These are phyloP conservation scores for Funneliformis geosporum DNA, from an alignment of 192 early-diverging fungal species.

Conservation along the genomic window DNA sequence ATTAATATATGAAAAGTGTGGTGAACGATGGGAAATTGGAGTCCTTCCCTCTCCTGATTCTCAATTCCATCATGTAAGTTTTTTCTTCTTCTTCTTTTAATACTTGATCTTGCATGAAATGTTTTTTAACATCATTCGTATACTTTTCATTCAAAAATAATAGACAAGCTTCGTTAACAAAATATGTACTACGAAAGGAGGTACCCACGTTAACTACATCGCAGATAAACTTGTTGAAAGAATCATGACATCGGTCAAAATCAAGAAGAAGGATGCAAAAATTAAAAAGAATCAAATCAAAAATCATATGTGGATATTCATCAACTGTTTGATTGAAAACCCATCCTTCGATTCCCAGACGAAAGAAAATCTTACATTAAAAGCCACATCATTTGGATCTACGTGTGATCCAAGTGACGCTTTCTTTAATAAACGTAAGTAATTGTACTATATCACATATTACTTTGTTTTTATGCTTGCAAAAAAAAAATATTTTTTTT, in stretches of 20 bases:
- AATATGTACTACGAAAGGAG: constrained; percentile 95
- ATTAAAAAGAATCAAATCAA: constrained; percentile 81
- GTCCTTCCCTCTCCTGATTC: constrained; percentile 83
- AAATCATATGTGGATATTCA: constrained; percentile 89
- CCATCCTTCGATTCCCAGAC: constrained; percentile 97
- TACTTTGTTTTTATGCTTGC: too few species aligned
- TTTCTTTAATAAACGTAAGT: background rate
- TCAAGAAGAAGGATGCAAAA: constrained; percentile 68
- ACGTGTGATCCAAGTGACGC: constrained; percentile 34
- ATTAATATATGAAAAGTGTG: constrained; percentile 75
- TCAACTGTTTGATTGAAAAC: constrained; percentile 94
- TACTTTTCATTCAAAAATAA: too few species aligned
- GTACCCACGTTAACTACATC: constrained; percentile 87
- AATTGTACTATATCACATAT: constrained; percentile 69
- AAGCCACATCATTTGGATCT: constrained; percentile 74
- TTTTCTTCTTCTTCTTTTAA: too few species aligned
- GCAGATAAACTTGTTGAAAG: constrained; percentile 75
- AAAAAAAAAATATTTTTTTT: too few species aligned
- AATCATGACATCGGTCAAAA: constrained; percentile 69
- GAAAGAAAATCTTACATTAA: constrained; percentile 92
- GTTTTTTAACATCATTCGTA: too few species aligned
- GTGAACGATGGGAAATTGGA: constrained; percentile 92
- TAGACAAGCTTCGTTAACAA: constrained; percentile 82
- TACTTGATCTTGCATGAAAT: too few species aligned
- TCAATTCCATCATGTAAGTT: constrained; percentile 85